Conservation (phyloP, 176 grass and related monocot genomes). For the Olyra latifolia region DNA sequence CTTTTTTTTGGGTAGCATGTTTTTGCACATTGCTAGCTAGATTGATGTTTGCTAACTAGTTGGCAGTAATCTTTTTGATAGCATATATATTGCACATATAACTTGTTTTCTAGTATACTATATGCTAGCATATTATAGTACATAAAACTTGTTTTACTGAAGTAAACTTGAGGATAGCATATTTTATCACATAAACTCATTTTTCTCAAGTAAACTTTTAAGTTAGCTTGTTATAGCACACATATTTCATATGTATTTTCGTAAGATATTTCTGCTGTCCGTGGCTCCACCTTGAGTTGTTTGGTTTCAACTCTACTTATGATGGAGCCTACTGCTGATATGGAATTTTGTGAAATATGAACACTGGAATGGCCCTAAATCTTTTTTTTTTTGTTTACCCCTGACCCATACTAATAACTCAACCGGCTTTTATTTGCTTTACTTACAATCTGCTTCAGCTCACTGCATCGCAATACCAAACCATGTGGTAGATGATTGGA, state of each 20-base stretch:
- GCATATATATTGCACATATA: not conserved
- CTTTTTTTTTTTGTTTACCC: not conserved
- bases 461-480: not conserved
- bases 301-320: not conserved
- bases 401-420: not conserved
- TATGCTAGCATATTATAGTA: not conserved
- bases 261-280: not conserved
- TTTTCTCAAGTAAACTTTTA: not conserved
- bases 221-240: not conserved
- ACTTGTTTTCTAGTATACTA: not conserved
- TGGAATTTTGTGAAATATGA: not conserved
- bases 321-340: not conserved
- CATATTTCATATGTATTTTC: not conserved
- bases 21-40: not conserved
- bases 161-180: not conserved
- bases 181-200: not conserved
- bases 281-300: not conserved
- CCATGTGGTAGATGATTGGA: constrained; percentile 15
- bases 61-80: not conserved
- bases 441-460: not conserved
- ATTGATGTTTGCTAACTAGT: not conserved
- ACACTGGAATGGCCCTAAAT: not conserved
- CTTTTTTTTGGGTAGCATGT: not conserved
- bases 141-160: not conserved
- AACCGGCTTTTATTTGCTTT: not conserved